These are phyloP conservation scores for Cadophora gregata DNA, from an alignment of 2,329 filamentous ascomycete genomes.

Conservation along the genomic window DNA sequence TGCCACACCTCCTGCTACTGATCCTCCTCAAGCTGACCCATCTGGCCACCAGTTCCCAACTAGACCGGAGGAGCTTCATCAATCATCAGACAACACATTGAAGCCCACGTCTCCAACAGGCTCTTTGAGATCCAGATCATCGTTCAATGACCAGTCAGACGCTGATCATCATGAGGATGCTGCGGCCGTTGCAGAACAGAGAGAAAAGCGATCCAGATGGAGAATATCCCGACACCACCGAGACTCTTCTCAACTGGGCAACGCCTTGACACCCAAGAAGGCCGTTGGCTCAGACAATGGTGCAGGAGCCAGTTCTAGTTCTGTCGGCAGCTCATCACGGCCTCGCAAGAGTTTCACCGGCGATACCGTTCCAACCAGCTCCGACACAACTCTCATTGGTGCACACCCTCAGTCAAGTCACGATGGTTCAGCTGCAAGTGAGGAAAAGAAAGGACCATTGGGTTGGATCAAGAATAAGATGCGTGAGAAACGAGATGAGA, in stretches of 20 bases:
- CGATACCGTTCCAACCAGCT: slow-evolving; percentile 44
- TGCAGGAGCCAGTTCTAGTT: slow-evolving; percentile 70
- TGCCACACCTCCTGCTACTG: slow-evolving; percentile 36
- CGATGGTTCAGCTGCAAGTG: slow-evolving; percentile 37
- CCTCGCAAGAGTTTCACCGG: slow-evolving; percentile 53
- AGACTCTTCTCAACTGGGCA: slow-evolving; percentile 50
- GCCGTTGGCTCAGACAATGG: slow-evolving; percentile 65
- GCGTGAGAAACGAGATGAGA: slow-evolving; percentile 54
- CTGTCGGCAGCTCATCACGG: slow-evolving; percentile 64
- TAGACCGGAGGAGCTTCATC: slow-evolving; percentile 35
- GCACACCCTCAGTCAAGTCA: slow-evolving; percentile 44
- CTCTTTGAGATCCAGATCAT: slow-evolving; percentile 70
- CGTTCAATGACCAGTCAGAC: slow-evolving; percentile 82
- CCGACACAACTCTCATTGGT: slow-evolving; percentile 39
- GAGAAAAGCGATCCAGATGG: slow-evolving; percentile 75
- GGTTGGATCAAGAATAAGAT: slow-evolving; percentile 71
- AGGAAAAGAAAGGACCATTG: slow-evolving; percentile 62
- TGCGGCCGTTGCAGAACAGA: slow-evolving; percentile 59
- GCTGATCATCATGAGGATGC: slow-evolving; percentile 73
- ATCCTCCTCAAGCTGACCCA: slow-evolving; percentile 38
- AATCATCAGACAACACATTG: slow-evolving; percentile 49
- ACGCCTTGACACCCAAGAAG: slow-evolving; percentile 51
- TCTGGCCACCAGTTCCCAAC: slow-evolving; percentile 28
- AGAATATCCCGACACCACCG: slow-evolving; percentile 72
- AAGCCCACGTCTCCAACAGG: slow-evolving; percentile 76